Evolutionary conservation across 257 asterid species (phyloP).

Genomic region (Paulownia fortunei): DNA sequence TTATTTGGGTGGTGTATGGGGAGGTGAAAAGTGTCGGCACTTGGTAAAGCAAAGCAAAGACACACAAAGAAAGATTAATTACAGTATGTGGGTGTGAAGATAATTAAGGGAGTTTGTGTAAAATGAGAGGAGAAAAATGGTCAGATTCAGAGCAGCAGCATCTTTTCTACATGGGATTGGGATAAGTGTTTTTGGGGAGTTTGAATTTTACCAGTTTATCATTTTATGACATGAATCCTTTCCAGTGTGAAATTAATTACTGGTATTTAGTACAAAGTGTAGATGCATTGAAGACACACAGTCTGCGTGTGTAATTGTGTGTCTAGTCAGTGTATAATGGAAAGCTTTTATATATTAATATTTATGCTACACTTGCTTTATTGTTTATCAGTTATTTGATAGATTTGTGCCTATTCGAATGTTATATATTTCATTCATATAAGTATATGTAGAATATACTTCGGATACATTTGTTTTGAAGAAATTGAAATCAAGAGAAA

Average conservation of each 20-base stretch:
- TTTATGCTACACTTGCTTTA: no score
- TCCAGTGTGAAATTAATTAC: conserved; percentile 21
- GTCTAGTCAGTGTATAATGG: neutral
- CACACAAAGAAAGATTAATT: conserved; percentile 23
- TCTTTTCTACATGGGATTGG: conserved; percentile 22
- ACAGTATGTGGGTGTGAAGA: conserved; percentile 24
- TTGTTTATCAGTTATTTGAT: no score
- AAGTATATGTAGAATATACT: no score
- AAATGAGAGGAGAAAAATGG: conserved; percentile 27
- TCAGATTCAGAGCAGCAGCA: conserved; percentile 44
- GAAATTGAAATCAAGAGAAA: neutral
- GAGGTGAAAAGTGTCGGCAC: conserved; percentile 51
- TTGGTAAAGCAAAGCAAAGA: conserved; percentile 32
- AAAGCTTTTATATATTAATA: no score
- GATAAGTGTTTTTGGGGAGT: conserved; percentile 23
- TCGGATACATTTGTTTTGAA: no score
- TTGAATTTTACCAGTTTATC: conserved; percentile 29
- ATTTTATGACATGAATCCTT: conserved; percentile 16
- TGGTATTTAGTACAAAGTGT: conserved; percentile 10
- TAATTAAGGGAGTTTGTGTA: neutral
- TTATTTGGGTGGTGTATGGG: conserved; percentile 34
- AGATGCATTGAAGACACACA: conserved; percentile 34
- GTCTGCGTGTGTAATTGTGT: conserved; percentile 17
- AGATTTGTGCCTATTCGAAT: no score
- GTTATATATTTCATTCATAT: no score